Evolutionary conservation across 805 yeast genomes (phyloP), one percentile per base, ranked within the genome.

Genomic region (Candida hungchunana): DNA sequence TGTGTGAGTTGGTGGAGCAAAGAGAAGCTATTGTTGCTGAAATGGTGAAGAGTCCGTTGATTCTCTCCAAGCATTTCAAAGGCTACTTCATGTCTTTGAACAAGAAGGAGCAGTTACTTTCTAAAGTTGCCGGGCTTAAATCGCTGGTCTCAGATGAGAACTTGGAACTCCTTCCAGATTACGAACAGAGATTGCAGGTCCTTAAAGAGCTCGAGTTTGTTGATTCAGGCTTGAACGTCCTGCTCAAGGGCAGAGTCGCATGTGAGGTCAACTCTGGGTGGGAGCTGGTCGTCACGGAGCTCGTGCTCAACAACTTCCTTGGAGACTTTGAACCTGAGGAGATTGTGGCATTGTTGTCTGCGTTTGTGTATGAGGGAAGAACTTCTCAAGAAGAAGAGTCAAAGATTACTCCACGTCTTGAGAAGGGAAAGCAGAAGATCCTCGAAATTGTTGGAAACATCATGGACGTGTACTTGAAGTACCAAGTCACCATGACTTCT

Each of bases 251-350:
- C 22, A 69, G 97, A 43, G 95, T 86, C 31, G 95, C 94, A 0
- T 93, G 95, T 64, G 98, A 93, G 51, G 72, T 86, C 39, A 85
- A 84, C 56, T 73, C 87, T 18, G 97, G 97, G 0, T 87, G 89
- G 76, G 98, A 93, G 59, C 67, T 89, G 37, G 81, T 83, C 3
- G 58, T 93, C 9, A 90, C 98, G 0, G 98, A 93, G 59, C 68
- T 93, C 36, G 76, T 93, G 13, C 68, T 93, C 49, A 95, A 90
- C 53, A 93, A 93, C 60, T 88, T 90, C 65, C 64, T 93, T 43
- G 95, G 90, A 20, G 94, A 87, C 39, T 89, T 84, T 55, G 94
- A 89, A 44, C 88, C 97, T 1, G 96, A 88, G 53, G 98, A 93
- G 59, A 88, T 93, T 43, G 97, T 89, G n/a, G 97, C 97, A 0